Percentiles rank a stretch among this genome's conserved stretches.
phyloP scores from a whole-genome alignment of 106 monocot species.

The Chionographis japonica region DNA sequence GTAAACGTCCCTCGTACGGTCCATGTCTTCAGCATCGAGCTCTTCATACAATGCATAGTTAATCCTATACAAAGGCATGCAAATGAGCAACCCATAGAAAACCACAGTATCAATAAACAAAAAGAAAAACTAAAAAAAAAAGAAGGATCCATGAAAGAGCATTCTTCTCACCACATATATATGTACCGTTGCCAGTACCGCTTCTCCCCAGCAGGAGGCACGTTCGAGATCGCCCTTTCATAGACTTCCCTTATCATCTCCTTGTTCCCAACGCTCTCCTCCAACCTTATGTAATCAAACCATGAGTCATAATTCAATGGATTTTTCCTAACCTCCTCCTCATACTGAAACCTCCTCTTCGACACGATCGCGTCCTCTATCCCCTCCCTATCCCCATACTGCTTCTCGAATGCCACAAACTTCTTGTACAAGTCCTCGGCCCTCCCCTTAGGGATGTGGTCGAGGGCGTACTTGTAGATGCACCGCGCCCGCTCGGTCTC shows the following conservation, averaged over 20 bases:
- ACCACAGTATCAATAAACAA: neutral
- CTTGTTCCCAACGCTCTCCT: slow-evolving; percentile 78
- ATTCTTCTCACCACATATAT: slow-evolving; percentile 57
- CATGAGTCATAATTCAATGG: slow-evolving; percentile 77
- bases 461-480: slow-evolving; percentile 77
- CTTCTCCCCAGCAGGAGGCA: slow-evolving; percentile 96
- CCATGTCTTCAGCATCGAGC: slow-evolving; percentile 71
- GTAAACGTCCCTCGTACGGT: slow-evolving; percentile 80
- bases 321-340: slow-evolving; percentile 90
- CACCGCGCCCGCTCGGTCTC: slow-evolving; percentile 79
- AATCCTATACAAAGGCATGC: slow-evolving; percentile 31
- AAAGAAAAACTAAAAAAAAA: neutral
- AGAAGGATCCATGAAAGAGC: neutral
- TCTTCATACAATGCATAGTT: slow-evolving; percentile 95
- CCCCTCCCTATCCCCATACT: slow-evolving; percentile 80
- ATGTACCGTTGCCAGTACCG: slow-evolving; percentile 95
- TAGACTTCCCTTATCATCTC: slow-evolving; percentile 79
- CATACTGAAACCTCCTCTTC: slow-evolving; percentile 91
- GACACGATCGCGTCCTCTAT: slow-evolving; percentile 93
- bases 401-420: slow-evolving; percentile 88
- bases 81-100: neutral
- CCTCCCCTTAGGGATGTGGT: slow-evolving; percentile 80
- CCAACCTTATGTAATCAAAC: slow-evolving; percentile 89
- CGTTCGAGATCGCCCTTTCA: slow-evolving; percentile 77
- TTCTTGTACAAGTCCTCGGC: slow-evolving; percentile 81